Conservation (phyloP, 495 filamentous ascomycete genomes). For the Hypomontagnella submonticulosa region DNA sequence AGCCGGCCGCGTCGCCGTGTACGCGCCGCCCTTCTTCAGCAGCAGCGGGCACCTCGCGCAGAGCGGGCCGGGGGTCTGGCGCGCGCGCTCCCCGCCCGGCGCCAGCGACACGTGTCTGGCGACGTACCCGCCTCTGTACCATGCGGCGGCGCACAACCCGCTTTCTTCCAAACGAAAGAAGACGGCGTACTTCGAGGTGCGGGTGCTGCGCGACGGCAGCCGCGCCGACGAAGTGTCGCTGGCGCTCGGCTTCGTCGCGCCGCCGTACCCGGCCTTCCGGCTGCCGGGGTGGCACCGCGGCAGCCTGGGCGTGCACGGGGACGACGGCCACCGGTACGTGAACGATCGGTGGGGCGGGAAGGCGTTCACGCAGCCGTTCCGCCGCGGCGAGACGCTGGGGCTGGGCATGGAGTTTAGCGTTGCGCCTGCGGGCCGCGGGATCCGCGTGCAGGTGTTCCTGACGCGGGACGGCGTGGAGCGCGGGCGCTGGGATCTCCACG, state of each 20-base stretch:
- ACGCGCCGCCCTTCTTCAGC: slow-evolving; percentile 46
- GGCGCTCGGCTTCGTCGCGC: slow-evolving; percentile 80
- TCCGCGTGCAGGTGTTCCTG: slow-evolving; percentile 77
- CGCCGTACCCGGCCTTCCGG: slow-evolving; percentile 87
- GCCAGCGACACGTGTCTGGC: slow-evolving; percentile 67
- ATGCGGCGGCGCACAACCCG: slow-evolving; percentile 74
- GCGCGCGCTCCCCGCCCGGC: slow-evolving; percentile 43
- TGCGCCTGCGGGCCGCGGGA: slow-evolving; percentile 40
- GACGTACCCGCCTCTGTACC: slow-evolving; percentile 80
- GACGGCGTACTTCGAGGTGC: slow-evolving; percentile 84
- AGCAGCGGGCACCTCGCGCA: slow-evolving; percentile 38
- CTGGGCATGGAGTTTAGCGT: slow-evolving; percentile 75
- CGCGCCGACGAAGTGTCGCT: slow-evolving; percentile 67
- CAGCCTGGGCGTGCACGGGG: slow-evolving; percentile 86
- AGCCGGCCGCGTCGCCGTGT: slow-evolving; percentile 50
- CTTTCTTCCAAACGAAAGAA: slow-evolving; percentile 63
- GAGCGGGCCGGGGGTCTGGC: slow-evolving; percentile 58
- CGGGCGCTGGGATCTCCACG: slow-evolving; percentile 84
- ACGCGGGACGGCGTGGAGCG: slow-evolving; percentile 73
- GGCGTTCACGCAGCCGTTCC: slow-evolving; percentile 69
- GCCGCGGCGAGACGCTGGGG: slow-evolving; percentile 58
- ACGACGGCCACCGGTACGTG: slow-evolving; percentile 88
- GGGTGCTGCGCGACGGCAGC: slow-evolving; percentile 53
- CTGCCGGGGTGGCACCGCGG: slow-evolving; percentile 92
- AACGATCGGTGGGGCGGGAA: slow-evolving; percentile 88